Base-by-base conservation (phyloP, 139 green algal genomes). In the Chlorokybus atmophyticus region DNA sequence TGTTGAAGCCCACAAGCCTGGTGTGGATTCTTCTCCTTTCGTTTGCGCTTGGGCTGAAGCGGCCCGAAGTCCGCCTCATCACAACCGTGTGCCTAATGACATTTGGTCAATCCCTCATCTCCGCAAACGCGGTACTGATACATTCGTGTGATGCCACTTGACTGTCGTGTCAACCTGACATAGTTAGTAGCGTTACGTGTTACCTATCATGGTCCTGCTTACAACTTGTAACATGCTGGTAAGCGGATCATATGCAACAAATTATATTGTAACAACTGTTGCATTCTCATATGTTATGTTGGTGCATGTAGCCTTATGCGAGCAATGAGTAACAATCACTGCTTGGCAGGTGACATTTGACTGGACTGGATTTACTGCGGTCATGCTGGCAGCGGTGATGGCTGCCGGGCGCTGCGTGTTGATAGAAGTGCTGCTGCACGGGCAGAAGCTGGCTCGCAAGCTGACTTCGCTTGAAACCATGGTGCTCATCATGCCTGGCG, bases 321-420 rank as follows among this genome's bases (percentile, higher is more conserved):
- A n/a, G n/a, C n/a, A n/a, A n/a, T n/a, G n/a, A n/a, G n/a, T n/a
- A n/a, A n/a, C n/a, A n/a, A n/a, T n/a, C n/a, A n/a, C n/a, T n/a
- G n/a, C n/a, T n/a, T n/a, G 10, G 35, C 35, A 44, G 35, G 35
- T 44, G 10, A 44, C 6, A 7, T 58, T 51, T 14, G 51, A 51
- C 17, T 7, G 6, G 10, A 58, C 50, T 19, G 51, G 51, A 5
- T 58, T 58, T 17, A 50, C 51, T 26, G 51, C 51, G 25, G 51
- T 58, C 5, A 17, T 10, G 5, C 14, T 58, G 7, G 51, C 51
- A n/a, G 31, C 51, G 29, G 51, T 58, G 29, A 58, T 58, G 51
- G 51, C 51, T 8, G 51, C 51, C 19, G 35, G 35, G 10, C 35
- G 35, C 14, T 44, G 35, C 35, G 47, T 54, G 47, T 14, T 54